These are phyloP conservation scores for Phialophora expanda DNA, from an alignment of 2,329 filamentous ascomycete genomes.

Conservation along the genomic window DNA sequence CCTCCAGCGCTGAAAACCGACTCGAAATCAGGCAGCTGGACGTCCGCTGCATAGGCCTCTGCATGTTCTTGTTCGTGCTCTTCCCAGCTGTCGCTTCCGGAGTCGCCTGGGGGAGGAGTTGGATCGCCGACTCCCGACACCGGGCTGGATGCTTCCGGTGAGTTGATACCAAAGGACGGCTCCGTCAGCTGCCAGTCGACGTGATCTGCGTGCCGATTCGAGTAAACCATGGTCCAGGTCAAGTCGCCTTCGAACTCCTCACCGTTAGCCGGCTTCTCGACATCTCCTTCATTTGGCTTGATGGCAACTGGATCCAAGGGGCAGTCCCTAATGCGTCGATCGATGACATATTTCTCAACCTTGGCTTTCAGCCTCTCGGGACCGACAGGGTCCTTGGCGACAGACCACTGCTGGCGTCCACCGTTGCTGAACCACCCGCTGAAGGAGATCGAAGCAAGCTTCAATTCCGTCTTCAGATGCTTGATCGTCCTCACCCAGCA, in stretches of 20 bases:
- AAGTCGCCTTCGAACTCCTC: slow-evolving; percentile 35
- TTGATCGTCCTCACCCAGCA: slow-evolving; percentile 36
- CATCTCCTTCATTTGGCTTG: slow-evolving; percentile 34
- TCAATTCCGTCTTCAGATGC: slow-evolving; percentile 29
- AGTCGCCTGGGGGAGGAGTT: slow-evolving; percentile 1
- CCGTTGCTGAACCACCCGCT: slow-evolving; percentile 37
- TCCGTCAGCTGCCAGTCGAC: slow-evolving; percentile 28
- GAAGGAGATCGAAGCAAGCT: slow-evolving; percentile 31
- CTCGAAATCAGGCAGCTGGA: background rate
- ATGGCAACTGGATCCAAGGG: slow-evolving; percentile 36
- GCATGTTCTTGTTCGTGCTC: background rate
- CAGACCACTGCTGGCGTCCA: slow-evolving; percentile 37
- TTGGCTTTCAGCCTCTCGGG: slow-evolving; percentile 27
- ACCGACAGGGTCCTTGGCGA: slow-evolving; percentile 31
- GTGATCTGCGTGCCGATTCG: slow-evolving; percentile 9
- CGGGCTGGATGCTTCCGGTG: slow-evolving; percentile 15
- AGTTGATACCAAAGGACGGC: slow-evolving; percentile 30
- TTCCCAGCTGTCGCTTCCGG: background rate
- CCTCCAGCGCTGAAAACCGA: background rate
- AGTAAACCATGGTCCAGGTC: slow-evolving; percentile 37
- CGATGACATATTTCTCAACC: slow-evolving; percentile 34
- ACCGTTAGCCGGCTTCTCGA: slow-evolving; percentile 28
- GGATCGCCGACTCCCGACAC: slow-evolving; percentile 11
- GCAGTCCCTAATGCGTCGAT: slow-evolving; percentile 25
- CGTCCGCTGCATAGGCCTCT: background rate